Percentiles rank a stretch among this genome's conserved stretches.
These are phyloP conservation scores for Gnaphalium uliginosum DNA, from an alignment of 129 eudicot genomes.

Conservation along the genomic window DNA sequence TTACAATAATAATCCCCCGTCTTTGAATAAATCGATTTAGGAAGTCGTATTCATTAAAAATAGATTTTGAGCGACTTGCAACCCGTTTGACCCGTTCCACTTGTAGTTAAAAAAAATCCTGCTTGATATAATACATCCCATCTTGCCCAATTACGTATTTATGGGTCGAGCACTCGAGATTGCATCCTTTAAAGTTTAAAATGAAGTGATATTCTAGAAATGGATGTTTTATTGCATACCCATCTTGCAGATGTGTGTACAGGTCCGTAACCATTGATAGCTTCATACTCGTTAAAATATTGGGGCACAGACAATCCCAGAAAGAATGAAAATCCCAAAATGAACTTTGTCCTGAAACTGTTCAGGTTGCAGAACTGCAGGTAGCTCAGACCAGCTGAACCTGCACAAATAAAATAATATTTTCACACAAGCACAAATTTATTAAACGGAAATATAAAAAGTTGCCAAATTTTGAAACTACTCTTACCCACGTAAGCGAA, in stretches of 20 bases:
- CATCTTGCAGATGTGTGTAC: constrained; percentile 74
- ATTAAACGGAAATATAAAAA: neutral
- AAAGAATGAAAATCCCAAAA: constrained; percentile 63
- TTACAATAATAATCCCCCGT: too few relatives aligned
- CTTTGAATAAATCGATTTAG: neutral
- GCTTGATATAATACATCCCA: neutral
- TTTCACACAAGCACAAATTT: neutral
- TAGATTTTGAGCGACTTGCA: neutral
- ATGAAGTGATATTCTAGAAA: neutral
- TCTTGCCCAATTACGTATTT: neutral
- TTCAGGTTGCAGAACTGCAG: constrained; percentile 76
- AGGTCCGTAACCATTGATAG: constrained; percentile 61
- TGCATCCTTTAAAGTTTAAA: neutral
- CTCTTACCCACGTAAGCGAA: constrained; percentile 71
- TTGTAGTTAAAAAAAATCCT: neutral
- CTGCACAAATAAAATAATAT: constrained; percentile 33
- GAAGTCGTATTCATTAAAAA: neutral
- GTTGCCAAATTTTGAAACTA: neutral
- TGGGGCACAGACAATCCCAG: constrained; percentile 68
- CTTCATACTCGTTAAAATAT: constrained; percentile 64
- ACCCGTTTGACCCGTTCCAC: neutral
- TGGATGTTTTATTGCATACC: constrained; percentile 37
- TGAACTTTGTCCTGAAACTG: constrained; percentile 68
- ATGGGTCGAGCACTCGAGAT: neutral
- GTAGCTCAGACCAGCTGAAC: constrained; percentile 66